phyloP scores from a whole-genome alignment of 768 basidiomycete species.

The Plicaturopsis crispa region DNA sequence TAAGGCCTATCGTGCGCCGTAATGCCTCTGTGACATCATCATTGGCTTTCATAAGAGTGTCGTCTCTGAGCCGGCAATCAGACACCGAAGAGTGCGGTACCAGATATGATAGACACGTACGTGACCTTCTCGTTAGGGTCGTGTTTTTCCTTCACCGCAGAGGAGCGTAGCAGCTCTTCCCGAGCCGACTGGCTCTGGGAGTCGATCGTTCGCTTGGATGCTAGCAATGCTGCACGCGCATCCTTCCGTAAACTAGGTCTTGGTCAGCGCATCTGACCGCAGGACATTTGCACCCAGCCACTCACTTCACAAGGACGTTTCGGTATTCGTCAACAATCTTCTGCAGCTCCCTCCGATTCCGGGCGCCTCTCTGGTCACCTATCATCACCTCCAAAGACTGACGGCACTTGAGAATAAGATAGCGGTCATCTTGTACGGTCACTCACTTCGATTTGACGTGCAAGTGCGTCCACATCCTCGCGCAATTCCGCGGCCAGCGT shows the following conservation, averaged over 20 bases:
- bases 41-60: conserved; percentile 83
- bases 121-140: conserved; percentile 49
- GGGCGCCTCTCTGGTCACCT: conserved; percentile 63
- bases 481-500: conserved; percentile 67
- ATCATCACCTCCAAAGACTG: conserved; percentile 48
- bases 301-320: conserved; percentile 43
- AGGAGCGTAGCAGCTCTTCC: conserved; percentile 60
- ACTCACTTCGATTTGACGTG: conserved; percentile 61
- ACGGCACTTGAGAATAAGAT: not conserved
- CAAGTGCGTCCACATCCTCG: conserved; percentile 61
- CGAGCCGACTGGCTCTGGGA: conserved; percentile 46
- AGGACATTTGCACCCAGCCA: conserved; percentile 9
- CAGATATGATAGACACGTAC: conserved; percentile 30
- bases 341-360: conserved; percentile 39
- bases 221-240: conserved; percentile 58
- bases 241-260: conserved; percentile 48
- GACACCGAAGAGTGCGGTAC: not conserved
- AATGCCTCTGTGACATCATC: conserved; percentile 85
- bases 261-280: conserved; percentile 2
- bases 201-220: conserved; percentile 72
- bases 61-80: conserved; percentile 43
- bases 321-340: conserved; percentile 42
- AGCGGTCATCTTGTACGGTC: not conserved
- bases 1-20: conserved; percentile 72
- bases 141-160: conserved; percentile 40